Evolutionary conservation across 352 stramenopile species (phyloP), one percentile per base, ranked within the genome.

Genomic region (Phytopythium litorale): DNA sequence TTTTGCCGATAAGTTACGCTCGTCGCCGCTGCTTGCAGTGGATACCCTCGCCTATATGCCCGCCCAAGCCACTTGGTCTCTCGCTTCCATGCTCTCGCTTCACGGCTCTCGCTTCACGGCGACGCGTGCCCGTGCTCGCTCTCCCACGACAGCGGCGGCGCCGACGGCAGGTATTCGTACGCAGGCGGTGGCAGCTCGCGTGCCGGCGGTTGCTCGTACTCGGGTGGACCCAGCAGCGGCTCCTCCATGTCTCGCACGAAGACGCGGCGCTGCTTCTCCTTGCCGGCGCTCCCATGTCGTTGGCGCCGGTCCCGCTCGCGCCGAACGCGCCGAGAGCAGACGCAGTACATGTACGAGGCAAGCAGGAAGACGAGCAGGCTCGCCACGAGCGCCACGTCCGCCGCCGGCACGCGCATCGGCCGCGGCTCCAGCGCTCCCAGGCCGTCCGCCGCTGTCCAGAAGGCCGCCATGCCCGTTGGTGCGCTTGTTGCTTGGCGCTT

Each of bases 161-260:
- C 84, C 4, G 84, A 88, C 38, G 81, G 81, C 38, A 91, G 67
- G 35, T 91, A 79, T 15, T 87, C 62, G 56, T 83, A 81, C 9
- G 80, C 71, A 8, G 86, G 80, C 32, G 80, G 74, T 1, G 65
- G 49, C 19, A 42, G 25, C 19, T 88, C 71, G 33, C 73, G 69
- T 16, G 51, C 25, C 15, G 67, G 63, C 11, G 76, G 66, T 28
- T 86, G 58, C 38, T 77, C 64, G 62, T 87, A 83, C 32, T 70
- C 65, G 5, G 65, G 65, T 6, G 62, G 68, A 0, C 73, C 66
- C 8, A 92, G 69, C 45, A 92, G 76, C 21, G 84, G 81, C 65
- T 90, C 67, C 53, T 89, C 72, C 76, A 91, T 84, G 62, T 92
- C 78, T 58, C 68, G 83, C 15, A 84, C 68, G 23, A 78, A 65